Evolutionary conservation across 495 filamentous ascomycete genomes (phyloP), one percentile per base, ranked within the genome.

Genomic region (Aspergillus avenaceus): DNA sequence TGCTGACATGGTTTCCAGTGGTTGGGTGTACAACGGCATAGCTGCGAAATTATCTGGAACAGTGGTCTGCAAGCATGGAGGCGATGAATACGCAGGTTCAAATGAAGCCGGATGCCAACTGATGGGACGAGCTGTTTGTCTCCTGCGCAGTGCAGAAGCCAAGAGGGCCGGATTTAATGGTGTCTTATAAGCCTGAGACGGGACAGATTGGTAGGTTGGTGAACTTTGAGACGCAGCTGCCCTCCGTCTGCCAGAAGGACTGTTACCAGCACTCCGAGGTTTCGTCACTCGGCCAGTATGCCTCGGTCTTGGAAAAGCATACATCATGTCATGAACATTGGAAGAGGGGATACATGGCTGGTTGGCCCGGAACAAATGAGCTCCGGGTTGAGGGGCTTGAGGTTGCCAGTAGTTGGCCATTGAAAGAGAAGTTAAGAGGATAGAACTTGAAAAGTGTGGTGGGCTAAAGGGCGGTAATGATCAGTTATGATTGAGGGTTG

Each of bases 101-200:
- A 75, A 71, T 16, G 72, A 71, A 11, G 62, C 61, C 4, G 85
- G 83, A 63, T 89, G 85, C 86, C 86, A 89, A 60, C 84, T 88
- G 22, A 83, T 77, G 18, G 85, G 86, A 12, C 86, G 69, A 53
- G 67, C 50, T n/a, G 61, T 74, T 66, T 31, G 70, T 48, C 50
- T 42, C 14, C 52, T 55, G 41, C 59, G 68, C 12, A 62, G 41
- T 1, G 69, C 61, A 19, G 73, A 69, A 27, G 69, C 68, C 49
- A 76, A 60, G 5, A 74, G 56, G 9, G 69, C 68, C 5, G 67
- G 56, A 48, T 69, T 60, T 47, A 69, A 25, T 9, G 59, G 60
- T 5, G 58, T 46, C 38, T 66, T 59, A 45, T 71, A 65, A 13
- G 36, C 47, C 43, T 58, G 47, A 13, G 45, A 48, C 19, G 43